phyloP scores from a whole-genome alignment of 169 alveolate genomes.

The Plasmodium billcollinsi region DNA sequence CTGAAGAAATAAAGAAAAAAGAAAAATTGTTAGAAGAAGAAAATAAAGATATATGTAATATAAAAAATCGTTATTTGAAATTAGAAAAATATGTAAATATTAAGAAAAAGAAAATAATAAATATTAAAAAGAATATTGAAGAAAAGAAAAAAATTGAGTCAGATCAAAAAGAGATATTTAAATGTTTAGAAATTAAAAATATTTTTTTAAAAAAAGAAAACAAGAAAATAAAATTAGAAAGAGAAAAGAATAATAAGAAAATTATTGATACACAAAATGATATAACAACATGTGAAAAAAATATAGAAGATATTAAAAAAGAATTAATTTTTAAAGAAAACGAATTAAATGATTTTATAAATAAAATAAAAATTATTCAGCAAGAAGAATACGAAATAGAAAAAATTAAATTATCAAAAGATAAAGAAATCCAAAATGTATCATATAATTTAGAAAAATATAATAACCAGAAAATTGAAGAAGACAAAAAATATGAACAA shows the following conservation, averaged over 20 bases:
- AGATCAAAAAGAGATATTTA: conserved; percentile 15
- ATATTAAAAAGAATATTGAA: conserved; percentile 21
- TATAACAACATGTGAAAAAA: conserved; percentile 11
- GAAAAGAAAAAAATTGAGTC: conserved; percentile 34
- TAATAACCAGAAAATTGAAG: conserved; percentile 24
- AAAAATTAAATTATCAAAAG: conserved; percentile 21
- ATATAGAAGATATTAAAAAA: conserved; percentile 42
- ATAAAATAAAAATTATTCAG: conserved; percentile 20
- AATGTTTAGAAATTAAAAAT: conserved; percentile 33
- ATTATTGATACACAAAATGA: conserved; percentile 37
- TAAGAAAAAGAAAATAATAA: conserved; percentile 26
- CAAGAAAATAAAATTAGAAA: conserved; percentile 31
- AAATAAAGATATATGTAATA: conserved; percentile 33
- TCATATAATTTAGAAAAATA: conserved; percentile 31
- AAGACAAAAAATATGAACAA: conserved; percentile 23
- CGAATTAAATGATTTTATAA: conserved; percentile 43
- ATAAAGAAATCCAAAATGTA: conserved; percentile 55
- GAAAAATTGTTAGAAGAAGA: conserved; percentile 44
- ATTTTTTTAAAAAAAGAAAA: conserved; percentile 24
- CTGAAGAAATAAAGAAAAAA: conserved; percentile 34
- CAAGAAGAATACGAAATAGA: conserved; percentile 73
- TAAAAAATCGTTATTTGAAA: conserved; percentile 38
- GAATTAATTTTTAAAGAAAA: conserved; percentile 43
- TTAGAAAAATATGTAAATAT: conserved; percentile 24
- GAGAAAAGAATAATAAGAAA: conserved; percentile 42